Base-by-base conservation (phyloP, 257 asterid species). In the Mentha longifolia region DNA sequence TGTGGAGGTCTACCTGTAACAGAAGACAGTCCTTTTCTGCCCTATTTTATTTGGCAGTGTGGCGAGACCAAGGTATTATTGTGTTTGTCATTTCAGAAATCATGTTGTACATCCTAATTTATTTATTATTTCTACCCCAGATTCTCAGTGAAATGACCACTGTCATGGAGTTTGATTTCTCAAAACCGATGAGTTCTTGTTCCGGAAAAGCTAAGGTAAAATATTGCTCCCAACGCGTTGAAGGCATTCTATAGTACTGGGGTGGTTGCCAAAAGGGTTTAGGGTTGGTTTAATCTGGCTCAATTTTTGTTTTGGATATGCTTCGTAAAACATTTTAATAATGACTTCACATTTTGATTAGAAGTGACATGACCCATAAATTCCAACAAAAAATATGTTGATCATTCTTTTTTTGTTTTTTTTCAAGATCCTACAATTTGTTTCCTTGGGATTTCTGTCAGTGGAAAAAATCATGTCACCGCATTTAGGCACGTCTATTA, bases 81-180 rank as follows among this genome's bases (percentile, higher is more conserved):
- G 67, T 67, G 39, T 72, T 76, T 20, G 13, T 71, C 37, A 56
- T 75, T 61, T 50, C 28, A 33, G 54, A 68, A 65, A 11, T 55
- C 56, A 30, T 20, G 60, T 70, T 47, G 61, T 55, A 31, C 50
- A 10, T 68, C 55, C 63, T 67, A 41, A 61, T 49, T 39, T 39
- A 49, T 67, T n/a, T 56, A 19, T 57, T 57, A 43, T 63, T 5
- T 47, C 68, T 51, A 5, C 75, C 72, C 76, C 86, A 94, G 99
- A 76, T 80, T 81, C 95, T 94, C 75, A 88, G 97, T 65, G 83
- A 86, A 51, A 61, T 33, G 30, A 65, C 77, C 72, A 85, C 92
- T 28, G 58, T 94, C 79, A 72, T 94, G 89, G 97, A 91, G 83
- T 89, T 91, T 70, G 88, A 94, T 85, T 86, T 94, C 73, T 76